Evolutionary conservation across 2,329 filamentous ascomycete genomes (phyloP), one percentile per base, ranked within the genome.

Genomic region (Huntiella bhutanensis): DNA sequence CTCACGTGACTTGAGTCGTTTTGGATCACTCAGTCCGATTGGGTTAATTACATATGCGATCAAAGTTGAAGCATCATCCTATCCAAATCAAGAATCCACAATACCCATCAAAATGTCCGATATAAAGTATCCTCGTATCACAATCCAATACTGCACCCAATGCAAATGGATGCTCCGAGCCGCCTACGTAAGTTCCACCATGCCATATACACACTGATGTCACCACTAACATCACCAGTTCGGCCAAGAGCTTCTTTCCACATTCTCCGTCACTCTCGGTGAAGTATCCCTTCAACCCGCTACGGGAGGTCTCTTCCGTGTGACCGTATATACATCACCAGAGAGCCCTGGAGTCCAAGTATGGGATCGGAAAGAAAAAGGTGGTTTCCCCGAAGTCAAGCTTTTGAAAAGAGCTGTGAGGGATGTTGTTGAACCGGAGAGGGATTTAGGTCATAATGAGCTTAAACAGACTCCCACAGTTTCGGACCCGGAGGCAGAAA

Each of bases 331-430:
- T 41, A 62, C 54, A 33, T 52, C 22, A 28, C 69, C 28, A 7
- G 22, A 28, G 7, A 28, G 22, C 8, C 22, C 22, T 7, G 22
- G 22, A 28, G 22, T 28, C 22, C 57, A 80, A 2, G 66, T 96
- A 32, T 98, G 91, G 91, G 85, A 96, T 66, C 73, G 91, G 51
- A 92, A 86, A 59, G 58, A 63, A 3, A 80, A 95, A 57, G 83
- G 83, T 28, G 87, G 91, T 0, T 98, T 98, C 62, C 91, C 88
- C 51, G 86, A 95, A 64, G 86, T 83, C 2, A 94, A 95, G 62
- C 79, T 88, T 54, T 70, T 95, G 38, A 95, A 96, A 64, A 77
- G 85, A 50, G 70, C 79, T 12, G 75, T 95, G 4, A 69, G 88
- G 49, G 83, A 95, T 63, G 69, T 83, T 44, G 77, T 95, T 54